A percentile compares a stretch with the other conserved stretches of the same genome.
phyloP scores from a whole-genome alignment of 78 protist genomes.

The Dictyostelium brefeldianum region DNA sequence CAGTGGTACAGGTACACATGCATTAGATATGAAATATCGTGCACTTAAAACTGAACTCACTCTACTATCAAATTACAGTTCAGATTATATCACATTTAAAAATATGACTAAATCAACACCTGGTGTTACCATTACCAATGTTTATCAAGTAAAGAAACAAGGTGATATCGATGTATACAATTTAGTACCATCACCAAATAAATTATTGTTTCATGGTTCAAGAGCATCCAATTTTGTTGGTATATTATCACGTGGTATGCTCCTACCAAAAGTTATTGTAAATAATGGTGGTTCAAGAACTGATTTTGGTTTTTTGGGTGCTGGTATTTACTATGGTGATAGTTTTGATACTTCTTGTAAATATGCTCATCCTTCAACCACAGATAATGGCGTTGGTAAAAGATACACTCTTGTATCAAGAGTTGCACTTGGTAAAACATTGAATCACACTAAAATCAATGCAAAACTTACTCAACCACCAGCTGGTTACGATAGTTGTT shows the following conservation, averaged over 20 bases:
- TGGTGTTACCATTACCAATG: background rate
- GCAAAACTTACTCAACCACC: conserved; percentile 66
- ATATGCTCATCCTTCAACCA: conserved; percentile 47
- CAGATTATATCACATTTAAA: background rate
- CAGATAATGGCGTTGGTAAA: background rate
- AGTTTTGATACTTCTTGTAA: conserved; percentile 19
- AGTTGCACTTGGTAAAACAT: conserved; percentile 63
- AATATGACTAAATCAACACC: background rate
- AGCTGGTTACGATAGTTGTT: conserved; percentile 60
- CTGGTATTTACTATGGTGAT: conserved; percentile 84
- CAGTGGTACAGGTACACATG: background rate
- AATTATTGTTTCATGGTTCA: conserved; percentile 76
- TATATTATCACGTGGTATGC: conserved; percentile 82
- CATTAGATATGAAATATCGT: conserved; percentile 35
- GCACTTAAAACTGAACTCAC: conserved; percentile 41
- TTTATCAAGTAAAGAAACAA: conserved; percentile 3
- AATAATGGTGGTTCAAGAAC: conserved; percentile 69
- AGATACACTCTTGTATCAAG: conserved; percentile 24
- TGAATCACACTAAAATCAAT: conserved; percentile 3
- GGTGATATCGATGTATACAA: background rate
- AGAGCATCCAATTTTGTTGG: conserved; percentile 77
- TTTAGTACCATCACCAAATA: background rate
- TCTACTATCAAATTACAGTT: background rate
- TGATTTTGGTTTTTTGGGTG: conserved; percentile 84
- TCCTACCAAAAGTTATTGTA: conserved; percentile 71